A percentile compares a stretch with the other conserved stretches of the same genome.
phyloP scores from a whole-genome alignment of 2,329 filamentous ascomycete species.

The Aspergillus alliaceus region DNA sequence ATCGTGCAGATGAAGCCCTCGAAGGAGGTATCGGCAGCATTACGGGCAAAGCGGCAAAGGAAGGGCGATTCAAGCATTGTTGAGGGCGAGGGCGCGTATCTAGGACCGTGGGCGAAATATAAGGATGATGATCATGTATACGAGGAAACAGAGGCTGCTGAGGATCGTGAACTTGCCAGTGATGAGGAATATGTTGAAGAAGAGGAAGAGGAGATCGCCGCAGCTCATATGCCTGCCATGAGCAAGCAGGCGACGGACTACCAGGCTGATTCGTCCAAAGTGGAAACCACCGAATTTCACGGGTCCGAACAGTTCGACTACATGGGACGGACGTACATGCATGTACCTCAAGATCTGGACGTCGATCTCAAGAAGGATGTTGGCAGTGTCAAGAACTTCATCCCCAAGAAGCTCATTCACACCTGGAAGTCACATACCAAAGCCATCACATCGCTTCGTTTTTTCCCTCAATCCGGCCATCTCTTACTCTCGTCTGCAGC shows the following conservation, averaged over 20 bases:
- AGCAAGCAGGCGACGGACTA: conserved; percentile 54
- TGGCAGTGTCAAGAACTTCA: conserved; percentile 81
- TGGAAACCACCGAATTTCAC: conserved; percentile 85
- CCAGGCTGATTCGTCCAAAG: conserved; percentile 56
- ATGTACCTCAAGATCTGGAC: conserved; percentile 87
- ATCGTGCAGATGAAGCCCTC: conserved; percentile 56
- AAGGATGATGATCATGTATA: conserved; percentile 69
- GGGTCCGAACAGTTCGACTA: conserved; percentile 85
- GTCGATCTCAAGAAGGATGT: conserved; percentile 79
- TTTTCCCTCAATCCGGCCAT: conserved; percentile 87
- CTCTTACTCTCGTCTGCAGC: conserved; percentile 86
- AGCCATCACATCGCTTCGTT: conserved; percentile 82
- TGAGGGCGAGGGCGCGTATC: conserved; percentile 83
- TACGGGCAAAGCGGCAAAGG: conserved; percentile 74
- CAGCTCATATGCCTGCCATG: conserved; percentile 50
- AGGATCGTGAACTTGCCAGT: conserved; percentile 71
- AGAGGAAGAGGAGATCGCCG: conserved; percentile 54
- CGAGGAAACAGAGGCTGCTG: conserved; percentile 65
- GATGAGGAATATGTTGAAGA: conserved; percentile 81
- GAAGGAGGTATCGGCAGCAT: conserved; percentile 69
- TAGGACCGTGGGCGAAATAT: conserved; percentile 93
- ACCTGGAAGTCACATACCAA: conserved; percentile 85
- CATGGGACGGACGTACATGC: conserved; percentile 95
- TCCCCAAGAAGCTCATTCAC: conserved; percentile 90
- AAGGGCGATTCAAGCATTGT: conserved; percentile 83